Evolutionary conservation across 257 asterid genomes (phyloP).

Genomic region (Cruciata laevipes): DNA sequence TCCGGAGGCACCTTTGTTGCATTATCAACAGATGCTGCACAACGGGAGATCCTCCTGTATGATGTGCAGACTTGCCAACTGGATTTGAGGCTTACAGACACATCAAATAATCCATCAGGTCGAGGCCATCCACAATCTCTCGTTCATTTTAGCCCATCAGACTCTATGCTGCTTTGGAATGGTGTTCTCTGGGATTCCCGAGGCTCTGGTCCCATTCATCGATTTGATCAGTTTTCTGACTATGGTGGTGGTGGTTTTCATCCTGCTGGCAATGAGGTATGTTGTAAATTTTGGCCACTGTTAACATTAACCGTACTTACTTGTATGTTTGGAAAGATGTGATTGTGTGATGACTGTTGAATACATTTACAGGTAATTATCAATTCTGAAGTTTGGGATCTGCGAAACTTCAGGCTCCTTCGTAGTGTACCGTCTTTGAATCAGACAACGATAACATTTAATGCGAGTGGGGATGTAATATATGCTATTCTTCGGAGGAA

Average conservation of each 20-base stretch:
- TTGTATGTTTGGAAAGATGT: conserved; percentile 1
- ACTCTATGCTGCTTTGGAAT: conserved; percentile 80
- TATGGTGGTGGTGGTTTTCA: conserved; percentile 98
- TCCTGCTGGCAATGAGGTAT: conserved; percentile 98
- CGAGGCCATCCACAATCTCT: conserved; percentile 70
- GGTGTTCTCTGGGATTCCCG: conserved; percentile 97
- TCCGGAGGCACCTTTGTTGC: conserved; percentile 73
- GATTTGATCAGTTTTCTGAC: conserved; percentile 83
- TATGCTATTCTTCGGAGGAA: conserved; percentile 87
- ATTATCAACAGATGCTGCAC: conserved; percentile 54
- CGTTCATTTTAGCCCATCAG: conserved; percentile 80
- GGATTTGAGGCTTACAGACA: conserved; percentile 60
- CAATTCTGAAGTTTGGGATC: conserved; percentile 98
- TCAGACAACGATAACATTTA: conserved; percentile 78
- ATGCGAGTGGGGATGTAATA: conserved; percentile 84
- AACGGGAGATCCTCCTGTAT: conserved; percentile 79
- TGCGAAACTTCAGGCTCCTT: conserved; percentile 73
- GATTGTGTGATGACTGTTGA: neutral
- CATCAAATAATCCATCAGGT: conserved; percentile 47
- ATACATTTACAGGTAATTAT: conserved; percentile 61
- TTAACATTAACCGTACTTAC: no score
- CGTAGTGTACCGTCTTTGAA: conserved; percentile 85
- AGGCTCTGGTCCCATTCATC: conserved; percentile 58
- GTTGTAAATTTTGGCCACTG: neutral
- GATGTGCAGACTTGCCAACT: conserved; percentile 60